phyloP scores from a whole-genome alignment of 192 early-diverging fungal species.

The Backusella morwellensis region DNA sequence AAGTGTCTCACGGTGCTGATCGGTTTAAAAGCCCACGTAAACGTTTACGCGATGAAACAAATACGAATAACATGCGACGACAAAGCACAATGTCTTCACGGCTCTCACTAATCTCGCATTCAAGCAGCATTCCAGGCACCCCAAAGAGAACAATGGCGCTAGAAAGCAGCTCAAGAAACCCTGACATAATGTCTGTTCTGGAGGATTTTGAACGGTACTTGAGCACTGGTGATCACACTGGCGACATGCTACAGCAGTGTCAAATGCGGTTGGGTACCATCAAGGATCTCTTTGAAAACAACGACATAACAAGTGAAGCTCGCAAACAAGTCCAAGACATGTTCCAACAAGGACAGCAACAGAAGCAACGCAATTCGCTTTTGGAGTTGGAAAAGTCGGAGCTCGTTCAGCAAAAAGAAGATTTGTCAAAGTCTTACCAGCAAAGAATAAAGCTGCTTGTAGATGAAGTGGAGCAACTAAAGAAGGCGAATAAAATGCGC shows the following conservation, averaged over 20 bases:
- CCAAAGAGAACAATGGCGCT: background rate
- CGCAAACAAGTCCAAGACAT: background rate
- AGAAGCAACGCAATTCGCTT: background rate
- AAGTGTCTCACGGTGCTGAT: background rate
- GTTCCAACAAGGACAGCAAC: background rate
- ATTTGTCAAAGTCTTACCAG: background rate
- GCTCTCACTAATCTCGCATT: background rate
- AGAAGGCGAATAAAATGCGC: background rate
- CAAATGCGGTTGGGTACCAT: background rate
- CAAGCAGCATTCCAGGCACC: background rate
- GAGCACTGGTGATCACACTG: background rate
- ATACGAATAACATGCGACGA: background rate
- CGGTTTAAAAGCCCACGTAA: background rate
- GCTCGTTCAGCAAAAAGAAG: background rate
- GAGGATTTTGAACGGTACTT: background rate
- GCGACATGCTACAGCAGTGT: background rate
- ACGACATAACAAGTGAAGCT: background rate
- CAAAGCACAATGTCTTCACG: background rate
- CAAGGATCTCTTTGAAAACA: background rate
- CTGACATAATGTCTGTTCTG: background rate
- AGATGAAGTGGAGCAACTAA: background rate
- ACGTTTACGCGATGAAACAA: slow-evolving; percentile 1
- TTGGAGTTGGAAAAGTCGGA: background rate
- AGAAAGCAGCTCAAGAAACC: background rate
- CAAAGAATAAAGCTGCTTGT: background rate